These are phyloP conservation scores for Exutisphaerella laricina DNA, from an alignment of 2,329 filamentous ascomycete genomes.

Conservation along the genomic window DNA sequence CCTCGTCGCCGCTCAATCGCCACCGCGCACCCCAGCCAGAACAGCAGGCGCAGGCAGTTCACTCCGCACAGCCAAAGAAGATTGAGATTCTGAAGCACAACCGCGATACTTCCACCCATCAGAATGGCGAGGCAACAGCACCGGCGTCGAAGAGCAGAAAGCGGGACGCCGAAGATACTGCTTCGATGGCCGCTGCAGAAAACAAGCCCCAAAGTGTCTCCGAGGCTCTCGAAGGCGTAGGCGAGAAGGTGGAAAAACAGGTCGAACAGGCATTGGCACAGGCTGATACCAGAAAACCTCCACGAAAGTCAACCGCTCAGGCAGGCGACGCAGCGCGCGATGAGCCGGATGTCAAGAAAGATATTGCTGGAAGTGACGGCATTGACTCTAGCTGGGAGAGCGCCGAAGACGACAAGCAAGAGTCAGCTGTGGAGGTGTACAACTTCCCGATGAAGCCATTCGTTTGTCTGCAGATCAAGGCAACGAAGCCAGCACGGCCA, in stretches of 20 bases:
- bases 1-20: slow-evolving; percentile 57
- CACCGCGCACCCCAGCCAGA: slow-evolving; percentile 49
- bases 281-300: slow-evolving; percentile 42
- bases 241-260: slow-evolving; percentile 53
- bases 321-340: slow-evolving; percentile 20
- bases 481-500: slow-evolving; percentile 51
- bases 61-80: slow-evolving; percentile 29
- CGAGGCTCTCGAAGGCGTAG: slow-evolving; percentile 63
- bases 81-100: slow-evolving; percentile 44
- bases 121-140: slow-evolving; percentile 22
- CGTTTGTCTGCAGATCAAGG: slow-evolving; percentile 73
- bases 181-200: slow-evolving; percentile 10
- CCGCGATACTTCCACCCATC: slow-evolving; percentile 36
- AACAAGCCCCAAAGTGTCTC: slow-evolving; percentile 55
- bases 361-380: slow-evolving; percentile 58
- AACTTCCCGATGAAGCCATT: slow-evolving; percentile 97
- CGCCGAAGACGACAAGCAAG: slow-evolving; percentile 69
- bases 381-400: slow-evolving; percentile 69
- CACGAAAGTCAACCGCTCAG: slow-evolving; percentile 39
- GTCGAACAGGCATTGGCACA: slow-evolving; percentile 61
- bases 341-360: slow-evolving; percentile 54
- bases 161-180: slow-evolving; percentile 21
- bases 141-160: slow-evolving; percentile 36
- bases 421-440: slow-evolving; percentile 64
- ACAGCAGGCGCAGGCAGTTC: slow-evolving; percentile 24